Conservation (phyloP, 352 stramenopile species). For the Phytophthora constricta region DNA sequence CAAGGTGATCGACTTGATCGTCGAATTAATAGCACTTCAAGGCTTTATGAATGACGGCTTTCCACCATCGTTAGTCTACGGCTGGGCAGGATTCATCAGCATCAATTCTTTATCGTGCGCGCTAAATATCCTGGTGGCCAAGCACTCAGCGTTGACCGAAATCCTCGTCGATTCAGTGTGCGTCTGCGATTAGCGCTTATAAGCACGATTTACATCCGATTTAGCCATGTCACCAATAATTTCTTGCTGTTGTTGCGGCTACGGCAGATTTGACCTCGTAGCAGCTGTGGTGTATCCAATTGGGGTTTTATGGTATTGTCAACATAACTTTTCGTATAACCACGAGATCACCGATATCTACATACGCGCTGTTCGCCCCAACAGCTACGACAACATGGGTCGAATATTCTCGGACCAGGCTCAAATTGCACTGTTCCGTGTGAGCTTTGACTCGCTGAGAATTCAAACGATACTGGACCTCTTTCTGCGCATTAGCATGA, state of each 20-base stretch:
- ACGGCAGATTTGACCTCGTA: too few species aligned
- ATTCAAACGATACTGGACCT: constrained; percentile 15
- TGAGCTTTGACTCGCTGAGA: constrained; percentile 23
- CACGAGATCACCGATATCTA: constrained; percentile 21
- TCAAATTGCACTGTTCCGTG: constrained; percentile 13
- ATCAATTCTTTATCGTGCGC: constrained; percentile 34
- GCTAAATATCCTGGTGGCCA: constrained; percentile 7
- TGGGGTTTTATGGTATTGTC: background rate
- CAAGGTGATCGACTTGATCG: too few species aligned
- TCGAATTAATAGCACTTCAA: too few species aligned
- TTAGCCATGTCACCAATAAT: too few species aligned
- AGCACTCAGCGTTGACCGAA: constrained; percentile 18
- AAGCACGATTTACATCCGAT: background rate
- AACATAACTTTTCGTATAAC: background rate
- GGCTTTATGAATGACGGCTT: too few species aligned
- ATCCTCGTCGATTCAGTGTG: constrained; percentile 25
- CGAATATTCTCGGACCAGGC: constrained; percentile 22
- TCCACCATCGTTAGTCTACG: too few species aligned
- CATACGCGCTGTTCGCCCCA: constrained; percentile 9
- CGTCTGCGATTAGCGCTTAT: background rate
- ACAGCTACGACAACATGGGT: constrained; percentile 14
- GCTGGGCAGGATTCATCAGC: too few species aligned
- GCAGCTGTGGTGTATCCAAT: background rate
- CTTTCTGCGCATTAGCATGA: too few species aligned
- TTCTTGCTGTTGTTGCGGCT: background rate